A percentile compares a stretch with the other conserved stretches of the same genome.
These are phyloP conservation scores for Aspergillus udagawae DNA, from an alignment of 2,329 filamentous ascomycete genomes.

Conservation along the genomic window DNA sequence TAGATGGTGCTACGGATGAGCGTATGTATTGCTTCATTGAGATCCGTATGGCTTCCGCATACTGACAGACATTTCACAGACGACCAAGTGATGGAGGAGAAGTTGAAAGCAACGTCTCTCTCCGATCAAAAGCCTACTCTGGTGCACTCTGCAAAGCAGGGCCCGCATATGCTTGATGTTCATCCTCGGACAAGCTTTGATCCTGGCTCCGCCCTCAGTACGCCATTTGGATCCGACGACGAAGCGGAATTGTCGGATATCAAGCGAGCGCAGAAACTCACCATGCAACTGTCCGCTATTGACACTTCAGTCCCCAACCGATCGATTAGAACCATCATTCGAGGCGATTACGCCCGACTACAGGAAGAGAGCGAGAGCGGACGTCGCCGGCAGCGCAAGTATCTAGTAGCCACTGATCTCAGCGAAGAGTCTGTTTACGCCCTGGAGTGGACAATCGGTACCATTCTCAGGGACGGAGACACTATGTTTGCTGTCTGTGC, in stretches of 20 bases:
- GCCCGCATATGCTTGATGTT: constrained; percentile 50
- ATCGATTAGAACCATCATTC: constrained; percentile 82
- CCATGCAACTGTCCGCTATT: constrained; percentile 74
- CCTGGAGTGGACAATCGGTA: constrained; percentile 95
- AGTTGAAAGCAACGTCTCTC: constrained; percentile 57
- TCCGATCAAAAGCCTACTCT: constrained; percentile 6
- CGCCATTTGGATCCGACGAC: constrained; percentile 74
- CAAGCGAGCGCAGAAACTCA: constrained; percentile 78
- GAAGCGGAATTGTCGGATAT: constrained; percentile 83
- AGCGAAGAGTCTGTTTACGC: constrained; percentile 94
- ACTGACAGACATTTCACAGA: constrained; percentile 5
- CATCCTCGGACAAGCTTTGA: constrained; percentile 85
- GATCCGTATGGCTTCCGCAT: constrained; percentile 2
- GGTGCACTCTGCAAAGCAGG: constrained; percentile 38
- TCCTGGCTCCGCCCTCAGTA: constrained; percentile 54
- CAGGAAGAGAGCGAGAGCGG: constrained; percentile 75
- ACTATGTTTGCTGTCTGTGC: constrained; percentile 92
- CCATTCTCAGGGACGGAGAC: constrained; percentile 88
- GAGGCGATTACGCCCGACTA: constrained; percentile 73
- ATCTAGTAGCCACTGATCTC: constrained; percentile 91
- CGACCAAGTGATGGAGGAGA: constrained; percentile 48
- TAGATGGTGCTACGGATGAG: constrained; percentile 75
- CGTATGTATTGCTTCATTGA: constrained; percentile 49
- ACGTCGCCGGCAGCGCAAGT: constrained; percentile 75
- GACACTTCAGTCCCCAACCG: constrained; percentile 70